Percentiles rank a stretch among this genome's conserved stretches.
Conservation (phyloP, 2,329 filamentous ascomycete species). For the Gnomoniopsis sp. region DNA sequence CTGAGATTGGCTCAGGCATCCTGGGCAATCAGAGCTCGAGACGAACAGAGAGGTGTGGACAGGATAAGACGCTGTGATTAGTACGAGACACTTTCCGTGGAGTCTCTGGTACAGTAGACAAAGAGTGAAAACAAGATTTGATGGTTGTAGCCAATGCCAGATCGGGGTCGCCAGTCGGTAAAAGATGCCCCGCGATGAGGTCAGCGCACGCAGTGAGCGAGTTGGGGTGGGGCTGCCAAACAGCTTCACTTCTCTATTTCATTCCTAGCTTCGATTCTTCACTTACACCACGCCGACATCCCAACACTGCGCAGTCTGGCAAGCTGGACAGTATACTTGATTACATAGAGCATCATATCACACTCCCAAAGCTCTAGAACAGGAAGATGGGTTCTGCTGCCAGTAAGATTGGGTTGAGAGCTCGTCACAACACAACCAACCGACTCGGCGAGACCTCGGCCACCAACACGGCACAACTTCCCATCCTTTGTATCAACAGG, state of each 20-base stretch:
- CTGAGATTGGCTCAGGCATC: conserved; percentile 47
- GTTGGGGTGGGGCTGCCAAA: not conserved
- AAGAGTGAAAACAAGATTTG: not conserved
- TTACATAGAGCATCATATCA: too few species aligned
- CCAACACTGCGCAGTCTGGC: too few species aligned
- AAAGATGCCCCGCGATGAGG: not conserved
- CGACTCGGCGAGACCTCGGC: not conserved
- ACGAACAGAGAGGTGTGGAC: not conserved
- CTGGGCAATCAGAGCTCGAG: not conserved
- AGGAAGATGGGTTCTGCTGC: too few species aligned
- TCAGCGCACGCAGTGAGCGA: not conserved
- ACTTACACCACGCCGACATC: not conserved
- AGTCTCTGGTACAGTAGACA: too few species aligned
- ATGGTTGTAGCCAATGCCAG: not conserved
- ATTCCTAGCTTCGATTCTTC: not conserved
- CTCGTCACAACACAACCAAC: not conserved
- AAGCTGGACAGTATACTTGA: too few species aligned
- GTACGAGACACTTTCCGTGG: not conserved
- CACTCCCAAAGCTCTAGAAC: too few species aligned
- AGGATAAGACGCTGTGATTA: not conserved
- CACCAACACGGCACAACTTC: too few species aligned
- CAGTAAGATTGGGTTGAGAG: not conserved
- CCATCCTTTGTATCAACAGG: too few species aligned
- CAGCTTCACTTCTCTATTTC: not conserved
- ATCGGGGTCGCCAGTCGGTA: not conserved